These are phyloP conservation scores for Chaetomiaceae sp. DNA, from an alignment of 2,329 filamentous ascomycete genomes.

Conservation along the genomic window DNA sequence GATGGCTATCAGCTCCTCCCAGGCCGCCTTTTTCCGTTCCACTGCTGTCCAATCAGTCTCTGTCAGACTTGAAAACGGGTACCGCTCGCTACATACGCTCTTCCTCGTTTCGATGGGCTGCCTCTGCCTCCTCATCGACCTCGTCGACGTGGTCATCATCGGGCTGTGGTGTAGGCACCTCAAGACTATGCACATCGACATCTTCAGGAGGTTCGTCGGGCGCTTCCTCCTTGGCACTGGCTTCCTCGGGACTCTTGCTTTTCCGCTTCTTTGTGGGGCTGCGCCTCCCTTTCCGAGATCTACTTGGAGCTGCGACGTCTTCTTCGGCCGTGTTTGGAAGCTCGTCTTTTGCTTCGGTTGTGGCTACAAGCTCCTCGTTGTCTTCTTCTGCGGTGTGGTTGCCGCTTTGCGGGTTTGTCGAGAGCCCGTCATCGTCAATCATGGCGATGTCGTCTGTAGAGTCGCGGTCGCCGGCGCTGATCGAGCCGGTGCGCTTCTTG, in stretches of 20 bases:
- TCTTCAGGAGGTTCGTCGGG: slow-evolving; percentile 31
- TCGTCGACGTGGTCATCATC: slow-evolving; percentile 55
- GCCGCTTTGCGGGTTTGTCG: slow-evolving; percentile 36
- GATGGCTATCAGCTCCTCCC: slow-evolving; percentile 73
- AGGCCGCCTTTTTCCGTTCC: slow-evolving; percentile 71
- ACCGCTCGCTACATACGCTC: slow-evolving; percentile 46
- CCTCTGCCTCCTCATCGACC: slow-evolving; percentile 56
- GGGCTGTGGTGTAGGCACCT: slow-evolving; percentile 40
- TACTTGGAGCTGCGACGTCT: slow-evolving; percentile 33
- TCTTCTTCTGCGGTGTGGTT: slow-evolving; percentile 45
- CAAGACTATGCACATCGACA: slow-evolving; percentile 33
- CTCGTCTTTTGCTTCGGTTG: slow-evolving; percentile 39
- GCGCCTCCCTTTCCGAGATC: slow-evolving; percentile 40
- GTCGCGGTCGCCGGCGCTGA: slow-evolving; percentile 37
- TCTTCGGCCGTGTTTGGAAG: slow-evolving; percentile 31
- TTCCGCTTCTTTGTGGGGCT: slow-evolving; percentile 38
- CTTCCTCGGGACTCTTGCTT: slow-evolving; percentile 32
- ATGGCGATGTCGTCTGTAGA: slow-evolving; percentile 32
- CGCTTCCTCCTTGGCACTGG: slow-evolving; percentile 21
- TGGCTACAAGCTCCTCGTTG: slow-evolving; percentile 38
- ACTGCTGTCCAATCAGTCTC: slow-evolving; percentile 46
- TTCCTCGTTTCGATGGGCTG: slow-evolving; percentile 58
- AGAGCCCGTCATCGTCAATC: slow-evolving; percentile 36
- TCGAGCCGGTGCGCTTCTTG: slow-evolving; percentile 52
- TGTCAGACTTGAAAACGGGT: not conserved